Percentiles rank a stretch among this genome's conserved stretches.
Evolutionary conservation across 2,329 filamentous ascomycete species (phyloP).

Genomic region (Sclerotinia spermophila): DNA sequence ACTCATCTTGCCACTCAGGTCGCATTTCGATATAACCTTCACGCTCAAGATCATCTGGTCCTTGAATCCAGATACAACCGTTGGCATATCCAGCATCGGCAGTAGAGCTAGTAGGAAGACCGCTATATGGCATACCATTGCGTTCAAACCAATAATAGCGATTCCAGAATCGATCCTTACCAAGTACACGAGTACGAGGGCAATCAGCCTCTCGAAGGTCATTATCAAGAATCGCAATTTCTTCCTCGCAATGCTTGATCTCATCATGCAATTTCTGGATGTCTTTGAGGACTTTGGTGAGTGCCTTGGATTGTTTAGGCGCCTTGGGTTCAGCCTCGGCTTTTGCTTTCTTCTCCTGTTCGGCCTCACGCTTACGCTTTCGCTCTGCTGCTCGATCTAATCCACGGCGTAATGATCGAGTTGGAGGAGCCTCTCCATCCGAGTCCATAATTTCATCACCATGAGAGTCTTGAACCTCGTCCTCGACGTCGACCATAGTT

Average conservation of each 20-base stretch:
- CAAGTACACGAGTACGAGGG: slow-evolving; percentile 81
- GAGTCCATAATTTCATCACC: slow-evolving; percentile 63
- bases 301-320: slow-evolving; percentile 80
- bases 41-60: slow-evolving; percentile 83
- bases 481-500: slow-evolving; percentile 62
- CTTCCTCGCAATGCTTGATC: slow-evolving; percentile 77
- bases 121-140: slow-evolving; percentile 94
- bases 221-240: slow-evolving; percentile 82
- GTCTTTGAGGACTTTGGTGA: slow-evolving; percentile 80
- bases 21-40: slow-evolving; percentile 80
- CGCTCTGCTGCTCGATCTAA: slow-evolving; percentile 68
- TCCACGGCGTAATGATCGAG: slow-evolving; percentile 57
- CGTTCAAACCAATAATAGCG: slow-evolving; percentile 99
- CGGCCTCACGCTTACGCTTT: slow-evolving; percentile 72
- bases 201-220: slow-evolving; percentile 93
- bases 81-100: slow-evolving; percentile 86
- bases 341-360: slow-evolving; percentile 63
- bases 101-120: slow-evolving; percentile 83
- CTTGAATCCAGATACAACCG: slow-evolving; percentile 93
- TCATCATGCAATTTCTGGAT: slow-evolving; percentile 82
- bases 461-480: slow-evolving; percentile 51
- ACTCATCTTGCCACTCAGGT: slow-evolving; percentile 68
- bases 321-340: slow-evolving; percentile 54
- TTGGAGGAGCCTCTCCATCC: slow-evolving; percentile 61
- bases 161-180: slow-evolving; percentile 96